phyloP scores from a whole-genome alignment of 345 rosid species.

The Odontarrhena argentea region DNA sequence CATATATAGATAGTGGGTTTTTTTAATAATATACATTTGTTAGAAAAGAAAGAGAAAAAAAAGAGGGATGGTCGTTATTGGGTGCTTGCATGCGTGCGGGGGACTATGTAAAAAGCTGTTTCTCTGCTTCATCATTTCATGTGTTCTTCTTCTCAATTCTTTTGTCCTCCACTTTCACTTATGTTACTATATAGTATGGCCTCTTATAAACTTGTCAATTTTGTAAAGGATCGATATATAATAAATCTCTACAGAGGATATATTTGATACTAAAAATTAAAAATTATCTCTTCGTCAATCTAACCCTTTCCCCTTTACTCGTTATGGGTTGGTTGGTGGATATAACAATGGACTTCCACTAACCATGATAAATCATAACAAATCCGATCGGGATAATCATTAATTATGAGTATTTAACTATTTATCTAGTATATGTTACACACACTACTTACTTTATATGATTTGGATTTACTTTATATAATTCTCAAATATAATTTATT shows the following conservation, averaged over 20 bases:
- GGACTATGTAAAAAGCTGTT: constrained; percentile 39
- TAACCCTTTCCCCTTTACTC: neutral
- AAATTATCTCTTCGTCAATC: neutral
- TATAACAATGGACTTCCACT: constrained; percentile 33
- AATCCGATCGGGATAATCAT: constrained; percentile 20
- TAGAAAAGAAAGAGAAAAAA: neutral
- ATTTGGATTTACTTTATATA: neutral
- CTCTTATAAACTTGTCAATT: neutral
- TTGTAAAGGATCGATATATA: neutral
- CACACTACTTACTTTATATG: neutral
- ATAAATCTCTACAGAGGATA: neutral
- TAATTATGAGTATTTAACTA: constrained; percentile 7
- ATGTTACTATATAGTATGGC: neutral
- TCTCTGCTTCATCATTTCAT: constrained; percentile 30
- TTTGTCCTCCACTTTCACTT: constrained; percentile 32
- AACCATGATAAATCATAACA: constrained; percentile 19
- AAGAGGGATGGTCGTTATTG: constrained; percentile 38
- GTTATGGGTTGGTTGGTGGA: constrained; percentile 26
- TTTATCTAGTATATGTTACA: neutral
- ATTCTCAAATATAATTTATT: neutral
- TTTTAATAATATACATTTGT: constrained; percentile 12
- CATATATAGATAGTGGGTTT: constrained; percentile 19
- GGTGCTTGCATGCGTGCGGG: constrained; percentile 42
- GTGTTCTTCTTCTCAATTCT: constrained; percentile 35
- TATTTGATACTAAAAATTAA: neutral